Evolutionary conservation across 495 filamentous ascomycete genomes (phyloP).

Genomic region (Neurospora africana): DNA sequence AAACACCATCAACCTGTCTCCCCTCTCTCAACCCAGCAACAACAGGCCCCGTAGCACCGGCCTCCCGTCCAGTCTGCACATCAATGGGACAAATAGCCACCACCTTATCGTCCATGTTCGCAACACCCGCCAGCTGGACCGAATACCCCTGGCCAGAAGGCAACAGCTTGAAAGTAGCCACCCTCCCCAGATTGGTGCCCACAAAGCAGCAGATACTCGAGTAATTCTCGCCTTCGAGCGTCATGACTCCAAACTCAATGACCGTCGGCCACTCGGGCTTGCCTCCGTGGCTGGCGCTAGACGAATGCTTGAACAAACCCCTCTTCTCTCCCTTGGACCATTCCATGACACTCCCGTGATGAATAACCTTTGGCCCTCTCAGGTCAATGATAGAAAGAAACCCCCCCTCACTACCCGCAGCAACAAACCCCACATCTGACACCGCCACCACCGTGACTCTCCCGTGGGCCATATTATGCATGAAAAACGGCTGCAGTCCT

Average conservation of each 20-base stretch:
- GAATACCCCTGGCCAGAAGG: slow-evolving; percentile 62
- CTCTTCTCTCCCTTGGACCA: slow-evolving; percentile 61
- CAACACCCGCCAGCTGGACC: slow-evolving; percentile 59
- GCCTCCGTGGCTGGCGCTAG: slow-evolving; percentile 30
- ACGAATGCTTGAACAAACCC: slow-evolving; percentile 45
- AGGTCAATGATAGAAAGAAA: slow-evolving; percentile 73
- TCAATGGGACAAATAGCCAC: slow-evolving; percentile 69
- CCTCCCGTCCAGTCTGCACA: slow-evolving; percentile 62
- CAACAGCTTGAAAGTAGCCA: slow-evolving; percentile 83
- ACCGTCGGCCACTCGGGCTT: slow-evolving; percentile 61
- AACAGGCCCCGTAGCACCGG: slow-evolving; percentile 59
- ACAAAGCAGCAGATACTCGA: slow-evolving; percentile 89
- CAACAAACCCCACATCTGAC: slow-evolving; percentile 86
- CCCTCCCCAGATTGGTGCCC: slow-evolving; percentile 71
- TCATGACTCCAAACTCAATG: slow-evolving; percentile 90
- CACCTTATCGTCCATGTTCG: slow-evolving; percentile 57
- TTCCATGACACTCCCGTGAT: slow-evolving; percentile 53
- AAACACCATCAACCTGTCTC: slow-evolving; percentile 56
- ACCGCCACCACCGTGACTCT: slow-evolving; percentile 66
- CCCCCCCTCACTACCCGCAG: slow-evolving; percentile 71
- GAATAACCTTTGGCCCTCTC: slow-evolving; percentile 81
- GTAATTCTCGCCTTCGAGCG: slow-evolving; percentile 82
- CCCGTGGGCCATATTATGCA: slow-evolving; percentile 74
- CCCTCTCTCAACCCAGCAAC: slow-evolving; percentile 67
- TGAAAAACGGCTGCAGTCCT: slow-evolving; percentile 67